Conservation (phyloP, 116 monocot species). For the Posidonia oceanica region DNA sequence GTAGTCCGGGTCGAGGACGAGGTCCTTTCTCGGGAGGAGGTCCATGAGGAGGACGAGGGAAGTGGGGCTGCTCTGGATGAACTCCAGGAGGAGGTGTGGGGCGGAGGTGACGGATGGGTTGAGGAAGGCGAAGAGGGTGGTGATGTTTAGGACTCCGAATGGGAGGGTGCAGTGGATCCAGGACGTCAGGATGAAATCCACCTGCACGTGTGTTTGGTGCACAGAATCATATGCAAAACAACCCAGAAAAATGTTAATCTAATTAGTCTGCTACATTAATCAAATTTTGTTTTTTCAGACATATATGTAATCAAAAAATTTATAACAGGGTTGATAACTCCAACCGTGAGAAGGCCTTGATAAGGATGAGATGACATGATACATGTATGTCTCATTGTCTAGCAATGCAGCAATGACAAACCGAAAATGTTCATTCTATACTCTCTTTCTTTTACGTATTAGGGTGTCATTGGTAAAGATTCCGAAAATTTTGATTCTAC, state of each 20-base stretch:
- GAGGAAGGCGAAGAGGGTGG: constrained; percentile 56
- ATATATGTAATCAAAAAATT: too few species aligned
- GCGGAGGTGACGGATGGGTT: constrained; percentile 47
- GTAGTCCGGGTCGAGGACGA: constrained; percentile 65
- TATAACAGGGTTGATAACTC: too few species aligned
- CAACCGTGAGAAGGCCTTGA: too few species aligned
- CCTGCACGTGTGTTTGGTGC: constrained; percentile 15
- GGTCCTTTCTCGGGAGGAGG: constrained; percentile 63
- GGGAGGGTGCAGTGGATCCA: constrained; percentile 82
- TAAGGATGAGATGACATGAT: too few species aligned
- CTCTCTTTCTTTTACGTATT: too few species aligned
- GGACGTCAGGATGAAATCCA: constrained; percentile 61
- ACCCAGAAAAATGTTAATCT: not conserved
- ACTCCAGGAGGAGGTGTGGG: constrained; percentile 75
- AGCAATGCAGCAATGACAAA: too few species aligned
- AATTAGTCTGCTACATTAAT: too few species aligned
- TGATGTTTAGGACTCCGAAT: constrained; percentile 57
- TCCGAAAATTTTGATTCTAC: too few species aligned
- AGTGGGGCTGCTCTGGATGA: constrained; percentile 65
- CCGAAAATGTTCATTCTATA: too few species aligned
- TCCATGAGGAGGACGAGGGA: constrained; percentile 59
- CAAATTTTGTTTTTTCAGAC: too few species aligned
- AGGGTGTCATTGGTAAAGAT: too few species aligned
- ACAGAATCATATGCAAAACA: not conserved
- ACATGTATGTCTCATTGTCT: too few species aligned